phyloP scores from a whole-genome alignment of 257 asterid genomes.

The Mentha longifolia region DNA sequence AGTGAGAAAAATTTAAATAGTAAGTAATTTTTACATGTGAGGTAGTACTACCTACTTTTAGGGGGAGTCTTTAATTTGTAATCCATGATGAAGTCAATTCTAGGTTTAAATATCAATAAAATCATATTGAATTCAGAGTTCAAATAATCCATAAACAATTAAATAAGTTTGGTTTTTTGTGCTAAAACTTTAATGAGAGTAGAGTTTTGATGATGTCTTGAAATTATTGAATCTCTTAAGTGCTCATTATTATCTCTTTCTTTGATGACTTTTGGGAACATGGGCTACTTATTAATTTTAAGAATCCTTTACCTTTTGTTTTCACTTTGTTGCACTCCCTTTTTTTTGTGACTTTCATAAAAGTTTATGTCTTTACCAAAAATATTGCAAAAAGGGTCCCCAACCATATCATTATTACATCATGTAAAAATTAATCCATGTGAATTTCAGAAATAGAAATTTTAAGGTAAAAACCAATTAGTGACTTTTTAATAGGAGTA shows the following conservation, averaged over 20 bases:
- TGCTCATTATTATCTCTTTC: conserved; percentile 45
- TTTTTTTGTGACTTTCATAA: conserved; percentile 39
- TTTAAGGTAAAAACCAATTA: not conserved
- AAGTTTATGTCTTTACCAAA: conserved; percentile 43
- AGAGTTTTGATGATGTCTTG: conserved; percentile 55
- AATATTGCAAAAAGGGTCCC: conserved; percentile 31
- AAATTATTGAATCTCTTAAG: conserved; percentile 47
- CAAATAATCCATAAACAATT: conserved; percentile 29
- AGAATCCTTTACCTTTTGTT: conserved; percentile 34
- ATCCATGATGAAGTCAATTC: not conserved
- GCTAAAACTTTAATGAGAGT: conserved; percentile 46
- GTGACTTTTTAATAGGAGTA: not conserved
- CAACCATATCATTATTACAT: conserved; percentile 8
- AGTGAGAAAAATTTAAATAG: too few relatives aligned
- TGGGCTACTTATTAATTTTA: conserved; percentile 51
- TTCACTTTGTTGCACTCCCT: conserved; percentile 20
- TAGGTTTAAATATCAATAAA: conserved; percentile 4
- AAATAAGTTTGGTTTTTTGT: conserved; percentile 25
- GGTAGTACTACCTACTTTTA: not conserved
- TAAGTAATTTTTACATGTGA: not conserved
- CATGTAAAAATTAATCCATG: not conserved
- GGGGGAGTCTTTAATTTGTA: too few relatives aligned
- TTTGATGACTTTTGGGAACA: conserved; percentile 62
- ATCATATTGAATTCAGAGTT: conserved; percentile 1
- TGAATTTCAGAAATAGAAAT: conserved; percentile 5